A percentile compares a stretch with the other conserved stretches of the same genome.
Evolutionary conservation across 2,329 filamentous ascomycete genomes (phyloP).

Genomic region (Sporothrix brunneoviolacea): DNA sequence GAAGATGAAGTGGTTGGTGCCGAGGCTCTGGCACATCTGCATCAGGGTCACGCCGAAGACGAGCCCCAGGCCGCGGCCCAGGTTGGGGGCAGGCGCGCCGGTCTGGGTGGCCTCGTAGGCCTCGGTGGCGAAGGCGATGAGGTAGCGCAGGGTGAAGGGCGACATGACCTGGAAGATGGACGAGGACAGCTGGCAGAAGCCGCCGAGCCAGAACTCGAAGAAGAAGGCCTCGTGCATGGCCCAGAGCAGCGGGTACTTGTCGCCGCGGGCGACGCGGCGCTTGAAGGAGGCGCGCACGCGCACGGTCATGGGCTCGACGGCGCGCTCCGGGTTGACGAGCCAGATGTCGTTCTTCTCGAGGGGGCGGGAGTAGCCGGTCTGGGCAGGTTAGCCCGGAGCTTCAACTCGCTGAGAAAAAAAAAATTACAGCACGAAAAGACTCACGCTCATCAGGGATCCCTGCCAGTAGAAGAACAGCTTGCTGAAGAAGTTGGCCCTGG

Average conservation of each 20-base stretch:
- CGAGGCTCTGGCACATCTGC: conserved; percentile 75
- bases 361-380: conserved; percentile 78
- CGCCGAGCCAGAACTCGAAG: conserved; percentile 77
- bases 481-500: conserved; percentile 68
- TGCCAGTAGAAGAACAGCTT: conserved; percentile 84
- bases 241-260: conserved; percentile 67
- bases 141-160: conserved; percentile 76
- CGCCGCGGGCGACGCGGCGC: conserved; percentile 57
- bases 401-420: not conserved
- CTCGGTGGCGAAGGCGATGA: conserved; percentile 77
- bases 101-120: conserved; percentile 61
- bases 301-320: conserved; percentile 60
- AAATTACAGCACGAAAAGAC: conserved; percentile 22
- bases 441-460: conserved; percentile 72
- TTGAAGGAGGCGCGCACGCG: conserved; percentile 64
- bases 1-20: conserved; percentile 87
- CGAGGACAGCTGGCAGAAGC: conserved; percentile 66
- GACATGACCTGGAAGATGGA: conserved; percentile 72
- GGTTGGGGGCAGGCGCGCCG: conserved; percentile 51
- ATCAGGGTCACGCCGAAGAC: conserved; percentile 79
- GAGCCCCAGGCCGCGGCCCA: conserved; percentile 72
- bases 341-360: conserved; percentile 84
- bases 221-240: conserved; percentile 83
- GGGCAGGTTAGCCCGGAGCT: conserved; percentile 15
- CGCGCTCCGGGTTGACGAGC: conserved; percentile 74